Evolutionary conservation across 805 yeast species (phyloP).

Genomic region (Myxozyma neotropica): DNA sequence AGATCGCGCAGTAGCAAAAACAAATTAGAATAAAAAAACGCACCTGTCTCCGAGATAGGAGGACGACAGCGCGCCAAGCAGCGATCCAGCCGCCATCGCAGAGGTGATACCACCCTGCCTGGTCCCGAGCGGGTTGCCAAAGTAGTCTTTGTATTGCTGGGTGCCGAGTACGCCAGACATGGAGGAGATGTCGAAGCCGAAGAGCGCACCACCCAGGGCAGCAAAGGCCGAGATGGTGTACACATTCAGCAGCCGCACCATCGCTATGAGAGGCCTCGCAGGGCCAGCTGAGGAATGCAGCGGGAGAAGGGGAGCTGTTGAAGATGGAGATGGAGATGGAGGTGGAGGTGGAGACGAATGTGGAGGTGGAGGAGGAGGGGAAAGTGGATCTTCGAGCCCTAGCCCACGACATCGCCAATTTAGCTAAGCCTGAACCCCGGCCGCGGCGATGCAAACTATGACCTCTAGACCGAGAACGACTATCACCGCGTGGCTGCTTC

Average conservation of each 20-base stretch:
- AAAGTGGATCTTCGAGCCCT: neutral
- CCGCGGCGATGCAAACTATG: too few relatives aligned
- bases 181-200: constrained; percentile 71
- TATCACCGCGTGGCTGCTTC: too few relatives aligned
- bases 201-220: constrained; percentile 60
- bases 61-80: constrained; percentile 58
- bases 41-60: constrained; percentile 46
- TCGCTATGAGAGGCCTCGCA: constrained; percentile 3
- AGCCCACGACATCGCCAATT: neutral
- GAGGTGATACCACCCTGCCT: constrained; percentile 66
- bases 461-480: too few relatives aligned
- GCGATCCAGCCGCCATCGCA: constrained; percentile 65
- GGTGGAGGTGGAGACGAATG: neutral
- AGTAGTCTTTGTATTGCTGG: constrained; percentile 50
- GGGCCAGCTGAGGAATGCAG: neutral
- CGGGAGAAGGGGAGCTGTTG: neutral
- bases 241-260: constrained; percentile 45
- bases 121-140: constrained; percentile 53
- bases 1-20: neutral
- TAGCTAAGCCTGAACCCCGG: too few relatives aligned
- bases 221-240: constrained; percentile 53
- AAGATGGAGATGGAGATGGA: neutral
- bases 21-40: constrained; percentile 38
- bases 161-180: constrained; percentile 60
- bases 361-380: neutral